Conservation (phyloP, 371 early-diverging fungal species). For the Mortierella sp. region DNA sequence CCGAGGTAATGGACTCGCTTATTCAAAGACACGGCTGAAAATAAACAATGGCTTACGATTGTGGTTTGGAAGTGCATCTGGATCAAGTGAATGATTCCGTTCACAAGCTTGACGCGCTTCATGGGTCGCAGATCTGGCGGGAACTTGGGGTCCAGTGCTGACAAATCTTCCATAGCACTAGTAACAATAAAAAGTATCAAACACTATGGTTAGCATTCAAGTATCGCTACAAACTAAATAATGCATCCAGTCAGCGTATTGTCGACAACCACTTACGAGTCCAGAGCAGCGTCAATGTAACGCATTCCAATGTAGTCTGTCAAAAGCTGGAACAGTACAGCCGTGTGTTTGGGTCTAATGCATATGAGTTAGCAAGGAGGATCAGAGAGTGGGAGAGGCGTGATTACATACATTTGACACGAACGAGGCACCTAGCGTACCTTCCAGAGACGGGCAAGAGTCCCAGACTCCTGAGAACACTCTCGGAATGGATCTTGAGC, state of each 20-base stretch:
- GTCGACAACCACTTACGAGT: constrained; percentile 71
- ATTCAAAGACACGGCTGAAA: not conserved
- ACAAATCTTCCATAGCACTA: constrained; percentile 84
- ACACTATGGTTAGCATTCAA: not conserved
- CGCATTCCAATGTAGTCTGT: constrained; percentile 82
- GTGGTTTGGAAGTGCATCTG: constrained; percentile 93
- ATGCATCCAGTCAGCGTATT: no score
- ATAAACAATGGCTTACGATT: constrained; percentile 69
- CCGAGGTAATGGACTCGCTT: not conserved
- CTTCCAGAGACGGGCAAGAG: constrained; percentile 78
- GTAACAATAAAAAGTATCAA: not conserved
- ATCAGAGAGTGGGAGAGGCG: not conserved
- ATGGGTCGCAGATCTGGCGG: constrained; percentile 86
- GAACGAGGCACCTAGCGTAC: constrained; percentile 56
- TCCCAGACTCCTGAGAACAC: constrained; percentile 86
- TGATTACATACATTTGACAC: constrained; percentile 5
- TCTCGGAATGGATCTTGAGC: constrained; percentile 89
- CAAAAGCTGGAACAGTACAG: constrained; percentile 77
- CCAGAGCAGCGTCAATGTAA: constrained; percentile 87
- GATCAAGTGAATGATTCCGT: constrained; percentile 81
- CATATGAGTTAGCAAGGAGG: not conserved
- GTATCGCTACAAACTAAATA: not conserved
- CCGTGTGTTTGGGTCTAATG: constrained; percentile 66
- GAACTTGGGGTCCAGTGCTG: constrained; percentile 64
- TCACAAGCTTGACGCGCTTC: constrained; percentile 76